Evolutionary conservation across 2,329 filamentous ascomycete species (phyloP), one percentile per base, ranked within the genome.

Genomic region (Epicoccum sorghinum): DNA sequence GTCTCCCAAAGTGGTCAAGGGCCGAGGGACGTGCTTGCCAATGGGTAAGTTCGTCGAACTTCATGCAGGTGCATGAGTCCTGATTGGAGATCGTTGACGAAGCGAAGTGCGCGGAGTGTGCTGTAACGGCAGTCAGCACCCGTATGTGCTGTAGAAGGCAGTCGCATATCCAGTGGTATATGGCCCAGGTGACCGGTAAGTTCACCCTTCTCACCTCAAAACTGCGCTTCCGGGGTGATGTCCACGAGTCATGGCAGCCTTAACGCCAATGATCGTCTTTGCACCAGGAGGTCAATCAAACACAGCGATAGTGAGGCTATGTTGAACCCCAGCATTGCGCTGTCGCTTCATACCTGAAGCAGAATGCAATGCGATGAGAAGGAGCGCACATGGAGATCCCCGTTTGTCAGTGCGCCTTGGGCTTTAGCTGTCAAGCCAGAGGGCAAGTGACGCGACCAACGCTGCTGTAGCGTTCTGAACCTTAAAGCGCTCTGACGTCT

Each of bases 381-480:
- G 6, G n/a, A n/a, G 4, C 23, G 22, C 51, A 24, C 51, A 40
- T 43, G 46, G 46, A 6, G 13, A n/a, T 32, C 52, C 52, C 52
- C 46, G 52, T 55, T 32, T 50, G 51, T 47, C 52, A 51, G n/a
- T 40, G 38, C 33, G 47, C 37, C 43, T 43, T 47, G 32, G 42
- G 43, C 37, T 38, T 43, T 47, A 27, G 42, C 25, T 12, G 18
- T 25, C 25, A 9, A 25, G 24, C 27, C 36, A 18, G 7, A 50
- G 12, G 52, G 52, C 52, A 55, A 49, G 52, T 55, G 24, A 46
- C 30, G 46, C 52, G 52, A 50, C 46, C 18, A 13, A 27, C 46
- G 46, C 25, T 30, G 35, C 10, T 41, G 32, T 41, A 39, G 45
- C 41, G 46, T 25, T 37, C 5, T 18, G 24, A 50, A 49, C 40